Evolutionary conservation across 1,284 basidiomycete genomes (phyloP).

Genomic region (Trametes hirsuta): DNA sequence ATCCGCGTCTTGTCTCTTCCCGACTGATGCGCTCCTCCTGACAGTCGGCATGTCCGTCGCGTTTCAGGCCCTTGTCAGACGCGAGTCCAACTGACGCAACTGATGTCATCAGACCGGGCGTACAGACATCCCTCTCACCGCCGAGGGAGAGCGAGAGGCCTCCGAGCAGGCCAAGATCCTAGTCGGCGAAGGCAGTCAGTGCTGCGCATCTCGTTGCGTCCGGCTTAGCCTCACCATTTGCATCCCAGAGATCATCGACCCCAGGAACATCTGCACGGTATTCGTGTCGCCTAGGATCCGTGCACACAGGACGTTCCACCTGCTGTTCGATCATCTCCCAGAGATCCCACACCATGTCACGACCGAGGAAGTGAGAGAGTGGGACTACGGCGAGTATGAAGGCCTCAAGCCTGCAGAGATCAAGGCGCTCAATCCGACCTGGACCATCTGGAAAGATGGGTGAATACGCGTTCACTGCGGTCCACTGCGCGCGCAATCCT

Average conservation of each 20-base stretch:
- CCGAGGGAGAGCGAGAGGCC: constrained; percentile 79
- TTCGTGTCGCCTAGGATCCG: constrained; percentile 85
- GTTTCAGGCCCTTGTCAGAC: background rate
- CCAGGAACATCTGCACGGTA: constrained; percentile 75
- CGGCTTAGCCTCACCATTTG: constrained; percentile 7
- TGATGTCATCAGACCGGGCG: constrained; percentile 71
- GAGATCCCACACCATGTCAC: constrained; percentile 56
- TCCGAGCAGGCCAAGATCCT: constrained; percentile 64
- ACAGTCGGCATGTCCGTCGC: constrained; percentile 72
- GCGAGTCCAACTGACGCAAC: constrained; percentile 6
- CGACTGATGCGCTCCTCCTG: constrained; percentile 12
- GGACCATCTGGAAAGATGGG: constrained; percentile 87
- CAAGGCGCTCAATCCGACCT: constrained; percentile 62
- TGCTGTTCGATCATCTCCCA: constrained; percentile 68
- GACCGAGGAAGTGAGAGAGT: constrained; percentile 76
- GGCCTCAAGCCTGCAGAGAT: constrained; percentile 81
- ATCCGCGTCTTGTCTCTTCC: constrained; percentile 2
- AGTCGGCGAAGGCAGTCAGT: constrained; percentile 75
- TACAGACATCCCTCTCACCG: constrained; percentile 86
- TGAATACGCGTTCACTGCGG: constrained; percentile 30
- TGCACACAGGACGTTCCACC: constrained; percentile 84
- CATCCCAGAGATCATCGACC: constrained; percentile 76
- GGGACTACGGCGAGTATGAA: constrained; percentile 93
- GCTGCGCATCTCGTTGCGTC: constrained; percentile 33
- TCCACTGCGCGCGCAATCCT: background rate